A percentile compares a stretch with the other conserved stretches of the same genome.
These are phyloP conservation scores for Pyrenochaeta sp. DNA, from an alignment of 2,329 filamentous ascomycete genomes.

Conservation along the genomic window DNA sequence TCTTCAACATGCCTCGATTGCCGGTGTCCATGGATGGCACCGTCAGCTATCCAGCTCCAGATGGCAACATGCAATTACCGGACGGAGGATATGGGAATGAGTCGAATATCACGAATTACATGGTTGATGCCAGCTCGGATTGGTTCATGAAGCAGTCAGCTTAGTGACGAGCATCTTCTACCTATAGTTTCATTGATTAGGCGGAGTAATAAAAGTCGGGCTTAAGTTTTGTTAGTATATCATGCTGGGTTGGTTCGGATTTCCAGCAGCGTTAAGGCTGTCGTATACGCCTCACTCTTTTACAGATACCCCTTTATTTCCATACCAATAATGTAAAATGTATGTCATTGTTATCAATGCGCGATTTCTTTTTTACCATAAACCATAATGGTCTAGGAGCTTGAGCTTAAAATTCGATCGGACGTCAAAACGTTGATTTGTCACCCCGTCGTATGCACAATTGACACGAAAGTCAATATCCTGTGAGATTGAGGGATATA, in stretches of 20 bases:
- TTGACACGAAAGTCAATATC: not conserved
- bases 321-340: constrained; percentile 1
- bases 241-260: not conserved
- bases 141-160: constrained; percentile 65
- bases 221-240: not conserved
- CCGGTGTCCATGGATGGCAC: constrained; percentile 52
- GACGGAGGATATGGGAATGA: constrained; percentile 60
- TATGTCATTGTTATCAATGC: not conserved
- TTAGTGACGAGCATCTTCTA: constrained; percentile 1
- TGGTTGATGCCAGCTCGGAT: constrained; percentile 76
- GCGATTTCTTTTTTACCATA: no score
- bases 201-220: constrained; percentile 4
- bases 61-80: constrained; percentile 36
- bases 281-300: constrained; percentile 4
- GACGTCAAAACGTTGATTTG: no score
- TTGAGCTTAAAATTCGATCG: no score
- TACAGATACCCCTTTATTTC: constrained; percentile 18
- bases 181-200: not conserved
- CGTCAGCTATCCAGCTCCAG: constrained; percentile 39
- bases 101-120: constrained; percentile 81
- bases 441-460: not conserved
- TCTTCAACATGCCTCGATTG: constrained; percentile 88
- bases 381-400: no score
- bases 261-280: constrained; percentile 4
- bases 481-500: no score